Conservation (phyloP, 169 alveolate species). For the Plasmodium vivax region DNA sequence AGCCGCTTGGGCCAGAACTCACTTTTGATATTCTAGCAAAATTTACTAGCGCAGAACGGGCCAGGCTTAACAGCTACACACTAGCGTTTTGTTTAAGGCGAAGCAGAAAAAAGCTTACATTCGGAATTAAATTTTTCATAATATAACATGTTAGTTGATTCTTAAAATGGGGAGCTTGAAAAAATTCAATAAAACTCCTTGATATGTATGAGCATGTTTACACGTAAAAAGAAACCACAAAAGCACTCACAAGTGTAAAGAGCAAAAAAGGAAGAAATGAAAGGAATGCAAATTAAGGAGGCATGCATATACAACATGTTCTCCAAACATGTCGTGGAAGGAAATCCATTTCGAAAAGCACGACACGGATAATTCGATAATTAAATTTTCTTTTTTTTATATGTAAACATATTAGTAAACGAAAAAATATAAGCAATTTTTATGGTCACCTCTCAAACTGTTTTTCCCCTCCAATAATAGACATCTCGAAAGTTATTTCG, state of each 20-base stretch:
- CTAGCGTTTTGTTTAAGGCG: neutral
- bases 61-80: neutral
- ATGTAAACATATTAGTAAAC: constrained; percentile 1
- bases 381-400: neutral
- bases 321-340: neutral
- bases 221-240: neutral
- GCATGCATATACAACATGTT: neutral
- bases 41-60: neutral
- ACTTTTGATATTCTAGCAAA: neutral
- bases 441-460: neutral
- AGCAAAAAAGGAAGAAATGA: neutral
- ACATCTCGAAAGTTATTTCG: neutral
- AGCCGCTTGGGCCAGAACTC: neutral
- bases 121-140: neutral
- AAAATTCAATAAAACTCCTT: constrained; percentile 1
- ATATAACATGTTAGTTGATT: constrained; percentile 12
- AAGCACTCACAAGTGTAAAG: neutral
- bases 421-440: neutral
- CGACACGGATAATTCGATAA: neutral
- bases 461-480: neutral
- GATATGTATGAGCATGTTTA: neutral
- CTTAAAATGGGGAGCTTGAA: neutral
- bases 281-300: neutral
- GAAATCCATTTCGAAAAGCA: neutral
- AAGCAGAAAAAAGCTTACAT: neutral